phyloP scores from a whole-genome alignment of 306 rosid species.

The Alnus glutinosa region DNA sequence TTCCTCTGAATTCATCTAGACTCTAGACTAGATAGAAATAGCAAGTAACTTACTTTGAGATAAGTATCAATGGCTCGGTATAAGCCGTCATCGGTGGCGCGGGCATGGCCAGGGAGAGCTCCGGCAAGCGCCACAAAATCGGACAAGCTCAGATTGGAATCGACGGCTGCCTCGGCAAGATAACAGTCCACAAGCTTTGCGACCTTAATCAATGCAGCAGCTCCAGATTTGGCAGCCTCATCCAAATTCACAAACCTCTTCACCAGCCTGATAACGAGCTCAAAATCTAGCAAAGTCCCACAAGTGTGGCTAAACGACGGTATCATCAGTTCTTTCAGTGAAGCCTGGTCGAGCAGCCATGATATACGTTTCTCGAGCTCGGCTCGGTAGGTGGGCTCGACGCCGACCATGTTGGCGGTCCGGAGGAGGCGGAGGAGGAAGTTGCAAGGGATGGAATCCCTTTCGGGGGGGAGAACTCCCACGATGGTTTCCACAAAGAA shows the following conservation, averaged over 20 bases:
- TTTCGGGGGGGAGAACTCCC: constrained; percentile 83
- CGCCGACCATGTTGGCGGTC: constrained; percentile 79
- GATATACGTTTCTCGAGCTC: constrained; percentile 79
- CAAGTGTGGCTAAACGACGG: constrained; percentile 91
- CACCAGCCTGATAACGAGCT: constrained; percentile 62
- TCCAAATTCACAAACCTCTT: constrained; percentile 66
- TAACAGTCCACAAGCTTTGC: constrained; percentile 78
- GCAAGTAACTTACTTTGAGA: constrained; percentile 59
- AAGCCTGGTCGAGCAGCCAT: constrained; percentile 85
- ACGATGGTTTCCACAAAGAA: constrained; percentile 89
- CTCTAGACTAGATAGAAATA: no score
- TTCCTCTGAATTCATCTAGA: no score
- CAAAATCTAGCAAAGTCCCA: constrained; percentile 76
- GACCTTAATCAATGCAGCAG: constrained; percentile 76
- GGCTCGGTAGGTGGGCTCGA: constrained; percentile 49
- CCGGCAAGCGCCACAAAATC: constrained; percentile 66
- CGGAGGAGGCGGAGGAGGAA: constrained; percentile 82
- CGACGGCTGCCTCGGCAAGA: constrained; percentile 80
- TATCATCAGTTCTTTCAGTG: constrained; percentile 75
- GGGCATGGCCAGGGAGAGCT: constrained; percentile 72
- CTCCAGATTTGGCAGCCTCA: constrained; percentile 49
- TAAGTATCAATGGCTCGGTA: constrained; percentile 93
- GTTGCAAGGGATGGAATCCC: constrained; percentile 81
- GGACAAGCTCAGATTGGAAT: constrained; percentile 52
- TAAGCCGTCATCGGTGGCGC: constrained; percentile 81